A percentile compares a stretch with the other conserved stretches of the same genome.
These are phyloP conservation scores for Wickerhamomyces bovis DNA, from an alignment of 805 yeast species.

Conservation along the genomic window DNA sequence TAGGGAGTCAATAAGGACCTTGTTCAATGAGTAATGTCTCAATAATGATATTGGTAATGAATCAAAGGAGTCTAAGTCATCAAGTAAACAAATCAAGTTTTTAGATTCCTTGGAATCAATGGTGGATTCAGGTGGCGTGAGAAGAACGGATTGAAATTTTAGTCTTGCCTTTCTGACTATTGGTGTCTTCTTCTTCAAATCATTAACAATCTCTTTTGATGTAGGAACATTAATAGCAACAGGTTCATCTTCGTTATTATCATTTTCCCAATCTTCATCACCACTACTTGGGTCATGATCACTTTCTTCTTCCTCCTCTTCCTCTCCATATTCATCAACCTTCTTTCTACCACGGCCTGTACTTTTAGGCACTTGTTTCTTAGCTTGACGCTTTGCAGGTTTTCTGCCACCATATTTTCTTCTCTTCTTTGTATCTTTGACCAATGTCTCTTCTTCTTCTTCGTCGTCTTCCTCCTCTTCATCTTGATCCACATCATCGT, in stretches of 20 bases:
- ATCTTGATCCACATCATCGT: conserved; percentile 22
- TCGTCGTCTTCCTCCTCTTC: conserved; percentile 18
- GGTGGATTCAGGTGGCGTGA: conserved; percentile 10
- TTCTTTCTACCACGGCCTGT: conserved; percentile 7
- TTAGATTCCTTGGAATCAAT: conserved; percentile 9
- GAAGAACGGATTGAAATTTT: conserved; percentile 18
- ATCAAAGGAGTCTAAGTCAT: conserved; percentile 17
- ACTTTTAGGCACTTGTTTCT: conserved; percentile 6
- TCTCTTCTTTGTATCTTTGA: conserved; percentile 11
- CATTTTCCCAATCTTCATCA: conserved; percentile 24
- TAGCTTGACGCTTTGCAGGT: conserved; percentile 10
- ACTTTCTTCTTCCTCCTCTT: conserved; percentile 4
- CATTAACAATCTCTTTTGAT: conserved; percentile 9
- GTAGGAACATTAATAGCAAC: conserved; percentile 15
- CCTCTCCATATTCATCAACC: conserved; percentile 1
- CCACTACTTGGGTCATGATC: conserved; percentile 19
- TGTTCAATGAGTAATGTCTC: conserved; percentile 26
- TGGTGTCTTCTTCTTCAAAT: conserved; percentile 15
- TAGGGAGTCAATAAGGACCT: conserved; percentile 27
- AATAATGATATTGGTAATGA: conserved; percentile 26
- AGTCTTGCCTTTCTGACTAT: conserved; percentile 25
- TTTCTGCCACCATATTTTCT: conserved; percentile 10
- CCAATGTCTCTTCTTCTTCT: conserved; percentile 13
- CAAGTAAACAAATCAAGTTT: conserved; percentile 19
- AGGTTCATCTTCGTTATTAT: conserved; percentile 12